phyloP scores from a whole-genome alignment of 225 moss, liverwort and hornwort species.

The Anthoceros angustus region DNA sequence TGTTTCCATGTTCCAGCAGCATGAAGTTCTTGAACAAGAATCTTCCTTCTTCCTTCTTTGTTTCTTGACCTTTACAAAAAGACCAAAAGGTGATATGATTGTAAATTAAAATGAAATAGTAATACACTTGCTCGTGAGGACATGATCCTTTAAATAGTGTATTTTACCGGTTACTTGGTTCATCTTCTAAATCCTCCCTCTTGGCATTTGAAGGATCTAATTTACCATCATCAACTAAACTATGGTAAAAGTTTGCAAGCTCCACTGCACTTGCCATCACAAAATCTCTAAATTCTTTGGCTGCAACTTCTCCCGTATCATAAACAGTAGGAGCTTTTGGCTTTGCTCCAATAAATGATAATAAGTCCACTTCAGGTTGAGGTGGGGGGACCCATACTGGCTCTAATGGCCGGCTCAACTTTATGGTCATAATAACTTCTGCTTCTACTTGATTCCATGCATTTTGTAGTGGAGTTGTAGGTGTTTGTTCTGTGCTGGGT shows the following conservation, averaged over 20 bases:
- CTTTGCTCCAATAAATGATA: conserved; percentile 37
- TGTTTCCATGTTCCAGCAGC: conserved; percentile 67
- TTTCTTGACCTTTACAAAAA: neutral
- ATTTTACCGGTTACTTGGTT: neutral
- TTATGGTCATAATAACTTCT: conserved; percentile 24
- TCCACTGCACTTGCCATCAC: conserved; percentile 46
- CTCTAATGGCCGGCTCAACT: conserved; percentile 37
- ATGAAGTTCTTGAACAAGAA: conserved; percentile 46
- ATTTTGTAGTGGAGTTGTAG: conserved; percentile 23
- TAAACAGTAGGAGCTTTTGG: conserved; percentile 39
- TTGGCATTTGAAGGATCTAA: conserved; percentile 22
- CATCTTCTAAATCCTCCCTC: conserved; percentile 18
- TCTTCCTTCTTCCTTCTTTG: conserved; percentile 23
- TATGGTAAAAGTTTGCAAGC: conserved; percentile 41
- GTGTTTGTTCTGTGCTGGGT: neutral
- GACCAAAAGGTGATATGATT: neutral
- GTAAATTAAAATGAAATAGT: neutral
- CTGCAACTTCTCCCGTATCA: conserved; percentile 35
- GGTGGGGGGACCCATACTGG: conserved; percentile 43
- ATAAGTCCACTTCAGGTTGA: conserved; percentile 35
- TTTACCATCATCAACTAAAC: conserved; percentile 13
- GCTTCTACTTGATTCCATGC: conserved; percentile 58
- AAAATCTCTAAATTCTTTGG: conserved; percentile 44
- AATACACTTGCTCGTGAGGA: neutral
- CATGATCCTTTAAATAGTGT: neutral